These are phyloP conservation scores for Salix purpurea DNA, from an alignment of 345 rosid genomes.

Conservation along the genomic window DNA sequence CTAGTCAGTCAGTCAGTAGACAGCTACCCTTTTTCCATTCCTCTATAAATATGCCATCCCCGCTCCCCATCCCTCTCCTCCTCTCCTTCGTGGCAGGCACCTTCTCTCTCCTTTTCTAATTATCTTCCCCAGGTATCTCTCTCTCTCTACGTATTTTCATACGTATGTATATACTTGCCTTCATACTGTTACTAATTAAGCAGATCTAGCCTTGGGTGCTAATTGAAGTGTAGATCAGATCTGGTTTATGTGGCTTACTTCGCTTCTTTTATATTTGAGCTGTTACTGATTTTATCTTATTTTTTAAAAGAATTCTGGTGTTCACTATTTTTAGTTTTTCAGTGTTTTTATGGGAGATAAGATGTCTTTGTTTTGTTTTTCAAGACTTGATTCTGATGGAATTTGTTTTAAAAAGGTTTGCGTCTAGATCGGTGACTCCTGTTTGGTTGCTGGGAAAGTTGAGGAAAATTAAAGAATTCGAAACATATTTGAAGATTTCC, in stretches of 20 bases:
- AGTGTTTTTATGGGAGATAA: not conserved
- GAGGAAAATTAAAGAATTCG: not conserved
- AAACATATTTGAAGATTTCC: not conserved
- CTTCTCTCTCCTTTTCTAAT: not conserved
- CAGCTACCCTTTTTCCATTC: not conserved
- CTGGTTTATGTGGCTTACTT: not conserved
- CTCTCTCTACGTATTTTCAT: not conserved
- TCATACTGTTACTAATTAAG: not conserved
- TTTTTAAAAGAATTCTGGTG: not conserved
- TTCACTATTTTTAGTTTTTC: not conserved
- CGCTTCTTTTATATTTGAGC: not conserved
- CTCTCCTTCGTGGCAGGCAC: not conserved
- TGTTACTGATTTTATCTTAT: not conserved
- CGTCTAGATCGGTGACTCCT: constrained; percentile 22
- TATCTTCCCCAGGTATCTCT: not conserved
- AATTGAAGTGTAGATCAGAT: not conserved
- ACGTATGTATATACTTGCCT: not conserved
- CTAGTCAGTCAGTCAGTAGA: not conserved
- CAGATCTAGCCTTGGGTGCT: not conserved
- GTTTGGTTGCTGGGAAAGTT: constrained; percentile 6
- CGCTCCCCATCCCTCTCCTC: not conserved
- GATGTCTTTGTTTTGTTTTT: not conserved
- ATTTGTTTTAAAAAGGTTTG: constrained; percentile 1
- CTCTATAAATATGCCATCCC: not conserved
- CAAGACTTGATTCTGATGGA: not conserved